These are phyloP conservation scores for Penicillium waksmanii DNA, from an alignment of 495 filamentous ascomycete genomes.

Conservation along the genomic window DNA sequence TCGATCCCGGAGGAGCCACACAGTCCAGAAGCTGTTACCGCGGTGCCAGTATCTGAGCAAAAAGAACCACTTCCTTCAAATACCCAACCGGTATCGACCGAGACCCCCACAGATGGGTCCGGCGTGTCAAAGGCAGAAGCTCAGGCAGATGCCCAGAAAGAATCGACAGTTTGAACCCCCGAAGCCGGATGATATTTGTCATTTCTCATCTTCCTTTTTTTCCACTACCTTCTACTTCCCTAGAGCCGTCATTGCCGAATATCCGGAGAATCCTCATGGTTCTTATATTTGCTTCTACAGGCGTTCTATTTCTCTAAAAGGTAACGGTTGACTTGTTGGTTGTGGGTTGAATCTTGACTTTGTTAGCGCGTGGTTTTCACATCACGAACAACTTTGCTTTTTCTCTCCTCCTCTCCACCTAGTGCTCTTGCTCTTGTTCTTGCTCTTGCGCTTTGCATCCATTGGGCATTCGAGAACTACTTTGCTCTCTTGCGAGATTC, in stretches of 20 bases:
- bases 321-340: neutral
- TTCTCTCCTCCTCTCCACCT: neutral
- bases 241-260: neutral
- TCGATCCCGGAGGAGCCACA: constrained; percentile 47
- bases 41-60: constrained; percentile 1
- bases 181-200: neutral
- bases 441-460: neutral
- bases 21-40: constrained; percentile 32
- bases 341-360: neutral
- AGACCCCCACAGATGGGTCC: neutral
- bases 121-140: constrained; percentile 1
- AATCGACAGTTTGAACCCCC: constrained; percentile 5
- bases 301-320: neutral
- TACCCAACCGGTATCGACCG: neutral
- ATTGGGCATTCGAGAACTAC: no score
- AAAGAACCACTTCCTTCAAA: neutral
- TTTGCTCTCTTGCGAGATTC: neutral
- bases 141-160: constrained; percentile 11
- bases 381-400: neutral
- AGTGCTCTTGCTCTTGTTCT: neutral
- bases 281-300: neutral
- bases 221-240: neutral
- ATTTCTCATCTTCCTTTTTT: neutral
- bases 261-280: neutral
- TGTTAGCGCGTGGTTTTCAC: neutral